Percentiles rank a stretch among this genome's conserved stretches.
Conservation (phyloP, 1,284 basidiomycete species). For the Malassezia japonica region DNA sequence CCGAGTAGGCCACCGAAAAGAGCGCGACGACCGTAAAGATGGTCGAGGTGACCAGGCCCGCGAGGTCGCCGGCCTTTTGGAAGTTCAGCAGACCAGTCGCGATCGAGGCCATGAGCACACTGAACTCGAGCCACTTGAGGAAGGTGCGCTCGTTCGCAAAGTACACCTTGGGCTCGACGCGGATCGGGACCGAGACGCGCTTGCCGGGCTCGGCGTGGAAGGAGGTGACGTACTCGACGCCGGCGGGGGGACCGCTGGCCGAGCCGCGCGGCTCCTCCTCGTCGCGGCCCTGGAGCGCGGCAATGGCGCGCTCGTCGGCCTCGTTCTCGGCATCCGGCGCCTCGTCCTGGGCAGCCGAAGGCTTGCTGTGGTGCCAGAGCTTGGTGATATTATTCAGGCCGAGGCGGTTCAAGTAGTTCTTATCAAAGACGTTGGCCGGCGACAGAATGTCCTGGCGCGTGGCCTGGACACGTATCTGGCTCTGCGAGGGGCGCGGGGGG, state of each 20-base stretch:
- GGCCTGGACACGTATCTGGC: conserved; percentile 12
- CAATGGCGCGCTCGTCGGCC: conserved; percentile 41
- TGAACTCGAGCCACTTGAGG: conserved; percentile 71
- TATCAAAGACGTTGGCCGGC: conserved; percentile 39
- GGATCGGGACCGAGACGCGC: conserved; percentile 78
- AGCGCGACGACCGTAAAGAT: conserved; percentile 83
- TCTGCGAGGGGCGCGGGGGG: conserved; percentile 15
- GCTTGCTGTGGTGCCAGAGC: conserved; percentile 32
- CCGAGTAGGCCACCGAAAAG: conserved; percentile 78
- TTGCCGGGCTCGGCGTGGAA: conserved; percentile 79
- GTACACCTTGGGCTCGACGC: conserved; percentile 94
- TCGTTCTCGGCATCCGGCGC: conserved; percentile 46
- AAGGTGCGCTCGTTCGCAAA: conserved; percentile 86
- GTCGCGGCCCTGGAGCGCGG: conserved; percentile 40
- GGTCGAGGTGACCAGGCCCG: conserved; percentile 70
- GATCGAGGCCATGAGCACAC: conserved; percentile 54
- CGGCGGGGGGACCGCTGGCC: conserved; percentile 56
- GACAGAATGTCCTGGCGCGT: conserved; percentile 41
- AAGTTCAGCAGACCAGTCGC: conserved; percentile 62
- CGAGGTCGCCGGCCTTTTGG: conserved; percentile 62
- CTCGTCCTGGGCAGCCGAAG: conserved; percentile 16
- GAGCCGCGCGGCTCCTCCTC: conserved; percentile 53
- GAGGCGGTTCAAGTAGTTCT: conserved; percentile 43
- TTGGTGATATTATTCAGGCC: conserved; percentile 41
- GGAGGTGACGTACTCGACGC: conserved; percentile 57